Conservation (phyloP, 2,329 filamentous ascomycete species). For the Venturia carpophila region DNA sequence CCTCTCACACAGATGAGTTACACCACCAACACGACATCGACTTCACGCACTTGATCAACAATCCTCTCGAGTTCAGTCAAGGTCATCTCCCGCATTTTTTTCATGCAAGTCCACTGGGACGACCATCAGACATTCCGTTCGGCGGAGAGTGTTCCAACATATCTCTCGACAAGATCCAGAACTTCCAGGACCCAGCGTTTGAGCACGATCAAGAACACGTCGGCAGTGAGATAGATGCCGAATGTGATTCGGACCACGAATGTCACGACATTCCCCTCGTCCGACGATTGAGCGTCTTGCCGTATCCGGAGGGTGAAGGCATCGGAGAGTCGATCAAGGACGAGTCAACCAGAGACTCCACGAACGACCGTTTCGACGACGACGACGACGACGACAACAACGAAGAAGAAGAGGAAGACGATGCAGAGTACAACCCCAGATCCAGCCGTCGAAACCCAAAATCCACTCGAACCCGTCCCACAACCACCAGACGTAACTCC, state of each 20-base stretch:
- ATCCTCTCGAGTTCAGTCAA: not conserved
- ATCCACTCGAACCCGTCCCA: slow-evolving; percentile 2
- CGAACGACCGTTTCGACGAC: slow-evolving; percentile 6
- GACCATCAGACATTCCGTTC: not conserved
- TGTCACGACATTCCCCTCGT: not conserved
- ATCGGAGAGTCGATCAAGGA: slow-evolving; percentile 15
- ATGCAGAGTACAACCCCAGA: slow-evolving; percentile 14
- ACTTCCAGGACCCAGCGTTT: slow-evolving; percentile 10
- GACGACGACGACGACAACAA: not conserved
- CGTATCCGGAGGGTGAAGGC: slow-evolving; percentile 11
- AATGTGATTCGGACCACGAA: slow-evolving; percentile 16
- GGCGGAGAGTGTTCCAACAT: slow-evolving; percentile 12
- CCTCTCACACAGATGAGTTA: slow-evolving; percentile 10
- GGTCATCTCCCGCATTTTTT: not conserved
- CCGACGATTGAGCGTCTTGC: not conserved
- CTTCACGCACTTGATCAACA: not conserved
- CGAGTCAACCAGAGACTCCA: slow-evolving; percentile 7
- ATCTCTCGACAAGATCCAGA: slow-evolving; percentile 16
- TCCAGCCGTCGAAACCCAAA: not conserved
- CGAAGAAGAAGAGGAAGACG: slow-evolving; percentile 7
- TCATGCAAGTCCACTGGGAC: not conserved
- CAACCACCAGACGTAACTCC: not conserved
- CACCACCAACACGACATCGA: not conserved
- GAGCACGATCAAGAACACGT: not conserved
- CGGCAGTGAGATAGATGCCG: slow-evolving; percentile 8